Conservation (phyloP, 768 basidiomycete species). For the Dendrothele bispora region DNA sequence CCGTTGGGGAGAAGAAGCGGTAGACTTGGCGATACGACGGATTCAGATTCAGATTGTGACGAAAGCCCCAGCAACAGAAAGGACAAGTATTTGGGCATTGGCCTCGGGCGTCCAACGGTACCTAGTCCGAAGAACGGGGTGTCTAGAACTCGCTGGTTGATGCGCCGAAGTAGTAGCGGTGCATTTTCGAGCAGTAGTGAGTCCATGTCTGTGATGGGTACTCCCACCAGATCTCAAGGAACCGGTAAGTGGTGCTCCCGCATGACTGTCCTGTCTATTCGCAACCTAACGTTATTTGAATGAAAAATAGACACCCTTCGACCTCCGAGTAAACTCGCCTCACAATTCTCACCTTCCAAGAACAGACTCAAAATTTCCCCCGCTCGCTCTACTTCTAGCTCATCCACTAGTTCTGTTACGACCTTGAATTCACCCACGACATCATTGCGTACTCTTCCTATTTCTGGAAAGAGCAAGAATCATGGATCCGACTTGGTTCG, state of each 20-base stretch:
- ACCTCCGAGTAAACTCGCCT: slow-evolving; percentile 53
- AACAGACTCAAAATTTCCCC: slow-evolving; percentile 36
- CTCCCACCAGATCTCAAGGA: slow-evolving; percentile 61
- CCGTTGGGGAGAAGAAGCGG: slow-evolving; percentile 30
- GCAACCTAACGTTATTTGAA: slow-evolving; percentile 11
- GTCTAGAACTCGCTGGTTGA: slow-evolving; percentile 57
- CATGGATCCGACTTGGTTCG: slow-evolving; percentile 12
- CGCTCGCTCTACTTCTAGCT: slow-evolving; percentile 56
- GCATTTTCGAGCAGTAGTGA: slow-evolving; percentile 81
- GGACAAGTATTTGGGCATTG: slow-evolving; percentile 60
- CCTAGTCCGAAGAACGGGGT: slow-evolving; percentile 22
- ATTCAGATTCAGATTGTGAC: slow-evolving; percentile 63
- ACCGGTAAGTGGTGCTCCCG: slow-evolving; percentile 35
- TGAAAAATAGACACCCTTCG: slow-evolving; percentile 45
- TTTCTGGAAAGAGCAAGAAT: slow-evolving; percentile 20
- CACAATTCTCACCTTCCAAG: slow-evolving; percentile 48
- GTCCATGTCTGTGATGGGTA: slow-evolving; percentile 50
- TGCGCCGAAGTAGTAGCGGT: slow-evolving; percentile 79
- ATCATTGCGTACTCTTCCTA: slow-evolving; percentile 30
- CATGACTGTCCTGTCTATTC: slow-evolving; percentile 7
- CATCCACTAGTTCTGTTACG: slow-evolving; percentile 51
- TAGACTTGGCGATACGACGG: slow-evolving; percentile 44
- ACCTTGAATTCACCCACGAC: slow-evolving; percentile 48
- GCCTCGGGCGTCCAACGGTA: slow-evolving; percentile 57
- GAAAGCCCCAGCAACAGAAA: slow-evolving; percentile 63